These are phyloP conservation scores for Erodium maritimum DNA, from an alignment of 345 rosid species.

Conservation along the genomic window DNA sequence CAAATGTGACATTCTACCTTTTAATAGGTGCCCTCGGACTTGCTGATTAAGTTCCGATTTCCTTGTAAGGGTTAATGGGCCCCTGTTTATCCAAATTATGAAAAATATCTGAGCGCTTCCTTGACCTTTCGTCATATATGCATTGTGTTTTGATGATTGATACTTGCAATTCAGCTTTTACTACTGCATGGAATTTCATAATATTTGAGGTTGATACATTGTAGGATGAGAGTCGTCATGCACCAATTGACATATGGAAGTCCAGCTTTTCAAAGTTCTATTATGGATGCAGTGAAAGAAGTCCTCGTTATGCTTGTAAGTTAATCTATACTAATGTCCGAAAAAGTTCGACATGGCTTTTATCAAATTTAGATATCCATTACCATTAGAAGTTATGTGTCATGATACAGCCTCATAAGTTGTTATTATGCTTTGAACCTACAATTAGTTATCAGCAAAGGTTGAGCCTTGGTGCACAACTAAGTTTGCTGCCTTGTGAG, in stretches of 20 bases:
- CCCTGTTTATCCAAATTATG: too few species aligned
- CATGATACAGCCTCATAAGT: too few species aligned
- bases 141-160: background rate
- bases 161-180: background rate
- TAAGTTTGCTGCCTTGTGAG: too few species aligned
- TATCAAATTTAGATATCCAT: background rate
- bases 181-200: too few species aligned
- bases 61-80: too few species aligned
- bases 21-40: too few species aligned
- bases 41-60: too few species aligned
- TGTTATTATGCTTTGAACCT: background rate
- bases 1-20: background rate
- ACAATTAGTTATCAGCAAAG: background rate
- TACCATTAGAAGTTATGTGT: background rate
- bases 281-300: conserved; percentile 78
- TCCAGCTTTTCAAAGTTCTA: conserved; percentile 49
- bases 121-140: background rate
- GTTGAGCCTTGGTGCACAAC: too few species aligned
- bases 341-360: background rate
- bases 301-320: conserved; percentile 59
- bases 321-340: conserved; percentile 4
- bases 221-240: conserved; percentile 44
- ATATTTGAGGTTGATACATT: conserved; percentile 2
- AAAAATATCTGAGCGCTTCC: background rate
- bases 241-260: conserved; percentile 78